Percentiles rank a stretch among this genome's conserved stretches.
phyloP scores from a whole-genome alignment of 768 basidiomycete genomes.

The Naganishia vaughanmartiniae region DNA sequence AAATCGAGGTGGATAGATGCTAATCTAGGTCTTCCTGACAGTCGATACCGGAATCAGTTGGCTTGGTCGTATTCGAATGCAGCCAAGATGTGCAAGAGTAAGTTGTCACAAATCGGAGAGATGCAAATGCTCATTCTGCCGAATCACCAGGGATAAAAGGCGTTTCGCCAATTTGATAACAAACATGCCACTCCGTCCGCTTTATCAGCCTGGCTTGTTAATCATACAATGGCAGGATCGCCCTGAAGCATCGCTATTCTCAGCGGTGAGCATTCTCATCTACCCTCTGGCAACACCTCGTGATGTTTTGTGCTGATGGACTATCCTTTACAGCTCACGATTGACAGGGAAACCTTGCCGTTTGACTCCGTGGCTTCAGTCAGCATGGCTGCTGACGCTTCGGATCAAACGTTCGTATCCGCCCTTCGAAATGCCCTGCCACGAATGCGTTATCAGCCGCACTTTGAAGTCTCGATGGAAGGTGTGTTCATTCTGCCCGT shows the following conservation, averaged over 20 bases:
- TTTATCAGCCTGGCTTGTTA: constrained; percentile 26
- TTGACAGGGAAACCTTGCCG: not conserved
- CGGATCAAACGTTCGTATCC: constrained; percentile 25
- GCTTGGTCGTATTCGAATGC: constrained; percentile 30
- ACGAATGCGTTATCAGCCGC: not conserved
- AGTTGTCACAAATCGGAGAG: not conserved
- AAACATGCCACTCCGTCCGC: constrained; percentile 8
- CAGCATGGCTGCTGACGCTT: constrained; percentile 26
- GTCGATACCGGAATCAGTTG: constrained; percentile 1
- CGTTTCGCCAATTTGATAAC: not conserved
- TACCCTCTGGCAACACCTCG: not conserved
- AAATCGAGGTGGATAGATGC: not conserved
- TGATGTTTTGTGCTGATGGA: not conserved
- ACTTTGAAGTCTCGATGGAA: constrained; percentile 10
- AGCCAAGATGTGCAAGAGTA: not conserved
- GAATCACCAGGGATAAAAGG: constrained; percentile 7
- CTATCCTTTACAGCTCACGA: not conserved
- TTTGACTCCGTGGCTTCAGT: constrained; percentile 13
- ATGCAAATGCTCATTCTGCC: not conserved
- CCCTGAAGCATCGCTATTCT: not conserved
- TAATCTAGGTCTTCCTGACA: not conserved
- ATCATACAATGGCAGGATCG: constrained; percentile 10
- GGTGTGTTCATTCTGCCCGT: not conserved
- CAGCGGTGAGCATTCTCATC: constrained; percentile 7
- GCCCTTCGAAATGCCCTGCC: constrained; percentile 22